Conservation (phyloP, 192 early-diverging fungal genomes). For the Coemansia sp. region DNA sequence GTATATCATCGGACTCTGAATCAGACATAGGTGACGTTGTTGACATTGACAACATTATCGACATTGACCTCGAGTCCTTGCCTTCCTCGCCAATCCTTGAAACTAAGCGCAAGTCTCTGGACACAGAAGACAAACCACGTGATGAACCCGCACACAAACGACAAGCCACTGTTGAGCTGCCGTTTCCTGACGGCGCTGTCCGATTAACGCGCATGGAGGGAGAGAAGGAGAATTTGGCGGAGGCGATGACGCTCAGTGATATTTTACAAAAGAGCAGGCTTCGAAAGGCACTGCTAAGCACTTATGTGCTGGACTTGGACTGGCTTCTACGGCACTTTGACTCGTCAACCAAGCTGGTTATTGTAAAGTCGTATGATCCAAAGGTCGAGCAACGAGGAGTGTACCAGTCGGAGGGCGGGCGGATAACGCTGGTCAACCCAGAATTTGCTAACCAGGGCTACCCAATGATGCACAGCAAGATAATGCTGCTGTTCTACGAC, state of each 20-base stretch:
- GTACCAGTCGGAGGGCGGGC: slow-evolving; percentile 27
- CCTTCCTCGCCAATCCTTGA: neutral
- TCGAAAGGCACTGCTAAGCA: slow-evolving; percentile 58
- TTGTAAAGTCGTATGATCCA: slow-evolving; percentile 29
- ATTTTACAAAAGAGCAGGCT: slow-evolving; percentile 20
- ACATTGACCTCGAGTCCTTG: neutral
- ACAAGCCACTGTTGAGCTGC: neutral
- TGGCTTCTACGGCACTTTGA: slow-evolving; percentile 54
- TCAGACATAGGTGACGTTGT: neutral
- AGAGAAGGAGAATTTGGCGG: neutral
- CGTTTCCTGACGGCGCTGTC: slow-evolving; percentile 22
- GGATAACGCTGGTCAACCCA: slow-evolving; percentile 49
- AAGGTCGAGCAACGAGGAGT: slow-evolving; percentile 11
- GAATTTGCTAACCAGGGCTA: slow-evolving; percentile 41
- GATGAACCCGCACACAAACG: neutral
- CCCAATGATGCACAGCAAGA: slow-evolving; percentile 62
- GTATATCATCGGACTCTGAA: slow-evolving; percentile 21
- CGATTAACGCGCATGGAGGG: slow-evolving; percentile 17
- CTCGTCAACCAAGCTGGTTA: slow-evolving; percentile 24
- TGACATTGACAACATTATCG: neutral
- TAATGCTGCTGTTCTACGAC: slow-evolving; percentile 64
- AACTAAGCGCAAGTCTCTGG: neutral
- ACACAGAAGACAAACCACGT: neutral
- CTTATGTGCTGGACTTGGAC: slow-evolving; percentile 54
- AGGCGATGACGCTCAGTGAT: slow-evolving; percentile 7